These are phyloP conservation scores for Phyllosticta ampelicida DNA, from an alignment of 2,329 filamentous ascomycete genomes.

Conservation along the genomic window DNA sequence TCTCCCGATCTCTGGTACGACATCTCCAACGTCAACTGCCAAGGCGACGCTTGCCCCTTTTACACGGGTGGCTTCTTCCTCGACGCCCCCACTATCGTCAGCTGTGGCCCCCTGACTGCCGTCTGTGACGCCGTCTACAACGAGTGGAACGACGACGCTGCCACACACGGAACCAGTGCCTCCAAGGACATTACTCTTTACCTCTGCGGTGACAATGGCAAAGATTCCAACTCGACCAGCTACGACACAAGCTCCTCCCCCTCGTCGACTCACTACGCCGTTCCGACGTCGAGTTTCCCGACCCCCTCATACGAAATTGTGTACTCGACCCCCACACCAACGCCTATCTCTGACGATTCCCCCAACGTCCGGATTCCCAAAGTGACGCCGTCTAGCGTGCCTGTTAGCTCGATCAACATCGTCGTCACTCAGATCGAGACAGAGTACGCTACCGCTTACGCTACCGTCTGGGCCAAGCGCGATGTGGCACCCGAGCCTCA, in stretches of 20 bases:
- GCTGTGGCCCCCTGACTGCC: constrained; percentile 26
- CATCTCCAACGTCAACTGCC: constrained; percentile 12
- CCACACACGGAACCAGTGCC: constrained; percentile 16
- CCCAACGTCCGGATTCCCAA: constrained; percentile 14
- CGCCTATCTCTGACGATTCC: constrained; percentile 13
- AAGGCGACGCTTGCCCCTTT: constrained; percentile 9
- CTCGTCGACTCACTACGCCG: constrained; percentile 10
- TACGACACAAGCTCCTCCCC: constrained; percentile 7
- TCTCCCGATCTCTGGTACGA: constrained; percentile 24
- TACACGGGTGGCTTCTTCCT: constrained; percentile 11
- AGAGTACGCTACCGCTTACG: constrained; percentile 14
- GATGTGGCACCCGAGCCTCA: constrained; percentile 2
- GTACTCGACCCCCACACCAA: constrained; percentile 13
- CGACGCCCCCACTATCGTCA: constrained; percentile 16
- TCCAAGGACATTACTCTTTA: constrained; percentile 8
- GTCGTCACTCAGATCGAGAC: constrained; percentile 16
- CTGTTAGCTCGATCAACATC: constrained; percentile 18
- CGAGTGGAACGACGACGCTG: constrained; percentile 23
- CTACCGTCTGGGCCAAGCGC: constrained; percentile 15
- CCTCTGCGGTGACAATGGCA: constrained; percentile 10
- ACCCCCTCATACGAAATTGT: no score
- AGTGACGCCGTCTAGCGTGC: constrained; percentile 21
- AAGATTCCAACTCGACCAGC: constrained; percentile 8
- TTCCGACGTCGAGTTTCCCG: no score
- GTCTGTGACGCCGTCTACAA: constrained; percentile 19